Evolutionary conservation across 2,329 filamentous ascomycete species (phyloP), one percentile per base, ranked within the genome.

Genomic region (Scedosporium aurantiacum): DNA sequence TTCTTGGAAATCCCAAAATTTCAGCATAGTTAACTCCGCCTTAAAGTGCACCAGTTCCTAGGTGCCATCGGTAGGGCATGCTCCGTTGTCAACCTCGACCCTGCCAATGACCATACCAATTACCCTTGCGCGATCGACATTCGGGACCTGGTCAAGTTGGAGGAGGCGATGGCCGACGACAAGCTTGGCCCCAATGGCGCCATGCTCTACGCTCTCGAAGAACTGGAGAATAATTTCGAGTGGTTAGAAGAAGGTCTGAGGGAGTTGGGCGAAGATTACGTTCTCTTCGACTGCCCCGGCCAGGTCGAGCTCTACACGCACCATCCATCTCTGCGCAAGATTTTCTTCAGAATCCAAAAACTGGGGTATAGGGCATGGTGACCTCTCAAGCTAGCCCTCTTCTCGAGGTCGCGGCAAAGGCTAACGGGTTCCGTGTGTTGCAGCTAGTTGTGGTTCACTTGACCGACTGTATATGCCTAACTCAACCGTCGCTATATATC

Each of bases 291-390:
- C 76, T 97, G 94, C 66, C 94, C 94, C 0, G 94, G 94, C 0
- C 94, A 99, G 73, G 93, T 97, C 57, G 94, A 99, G 75, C 82
- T 99, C 5, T 97, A 97, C 70, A 97, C 93, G 55, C 94, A 97
- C 71, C 94, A 99, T 75, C 86, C 87, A 62, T 95, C 91, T 14
- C 77, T 99, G 66, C 85, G 94, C 62, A 95, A 95, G 69, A 92
- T 99, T 65, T 92, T 99, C 74, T 89, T 91, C 70, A 86, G 84
- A 72, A 81, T 99, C 63, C 89, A 96, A 75, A 97, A 96, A 77
- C 74, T 93, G 67, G 91, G 90, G 63, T 97, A 95, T 73, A 86
- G 94, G 80, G 93, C 97, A 78, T 66, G 89, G 47, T 55, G 32
- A 60, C 32, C 45, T 37, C 47, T 40, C 47, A 16, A 8, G 27